Base-by-base conservation (phyloP, 2,329 filamentous ascomycete genomes). In the Penicillium olsonii region DNA sequence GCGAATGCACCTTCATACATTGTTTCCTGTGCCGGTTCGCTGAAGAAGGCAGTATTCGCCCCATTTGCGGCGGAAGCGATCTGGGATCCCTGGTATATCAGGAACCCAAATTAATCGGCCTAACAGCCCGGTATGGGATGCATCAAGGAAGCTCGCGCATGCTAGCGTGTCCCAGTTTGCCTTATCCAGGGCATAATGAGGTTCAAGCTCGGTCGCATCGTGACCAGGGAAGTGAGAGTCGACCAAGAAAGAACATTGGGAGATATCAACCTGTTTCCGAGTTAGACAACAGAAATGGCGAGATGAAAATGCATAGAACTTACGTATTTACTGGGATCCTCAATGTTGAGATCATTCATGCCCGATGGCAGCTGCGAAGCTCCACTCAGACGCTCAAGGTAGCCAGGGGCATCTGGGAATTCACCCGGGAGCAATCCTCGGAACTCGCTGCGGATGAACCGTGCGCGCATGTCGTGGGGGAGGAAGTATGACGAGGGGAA, bases 401-500 rank as follows among this genome's bases (percentile, higher is more conserved):
- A 85, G 14, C 74, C 81, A 17, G 78, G 76, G 1, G 85, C 86
- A 70, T 95, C 87, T 15, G 84, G 84, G 67, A 97, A 99, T 63
- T 96, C 88, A 2, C 94, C 94, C 0, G 94, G 94, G 4, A 99
- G 76, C 15, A 99, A 77, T 2, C 94, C 94, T 8, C 82, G 81
- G 69, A 99, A 99, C 57, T 94, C 90, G 60, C 90, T 95, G 57
- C 87, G 89, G 60, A 99, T 77, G 64, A 96, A 99, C 61, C 94
- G 96, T 61, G 89, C 87, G 56, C 83, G 86, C 76, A 94, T 88
- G 42, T 84, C 82, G n/a, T 85, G 77, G 0, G 94, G 92, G 3
- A 99, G 78, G 67, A 94, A 91, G 75, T 91, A 97, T 0, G 92
- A 95, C 0, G 88, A 92, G 1, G 94, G 92, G 67, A 96, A 97